A percentile compares a stretch with the other conserved stretches of the same genome.
Evolutionary conservation across 2,329 filamentous ascomycete species (phyloP).

Genomic region (Beauveria sp.): DNA sequence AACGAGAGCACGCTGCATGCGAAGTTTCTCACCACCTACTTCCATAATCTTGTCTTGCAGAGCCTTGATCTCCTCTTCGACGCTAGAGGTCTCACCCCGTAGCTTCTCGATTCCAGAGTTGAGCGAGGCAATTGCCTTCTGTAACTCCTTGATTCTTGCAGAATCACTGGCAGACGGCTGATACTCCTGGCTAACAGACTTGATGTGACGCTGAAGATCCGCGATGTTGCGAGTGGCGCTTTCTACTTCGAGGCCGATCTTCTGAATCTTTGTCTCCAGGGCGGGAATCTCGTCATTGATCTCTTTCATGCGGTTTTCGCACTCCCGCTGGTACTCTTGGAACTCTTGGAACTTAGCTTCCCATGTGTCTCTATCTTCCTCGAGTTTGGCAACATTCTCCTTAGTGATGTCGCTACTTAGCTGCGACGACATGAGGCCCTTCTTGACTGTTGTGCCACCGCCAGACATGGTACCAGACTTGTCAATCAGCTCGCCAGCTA

Average conservation of each 20-base stretch:
- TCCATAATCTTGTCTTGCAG: constrained; percentile 98
- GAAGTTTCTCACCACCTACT: constrained; percentile 86
- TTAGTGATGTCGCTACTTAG: constrained; percentile 78
- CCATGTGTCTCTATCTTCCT: constrained; percentile 75
- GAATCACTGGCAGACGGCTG: constrained; percentile 77
- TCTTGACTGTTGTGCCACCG: constrained; percentile 84
- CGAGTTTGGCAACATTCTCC: constrained; percentile 82
- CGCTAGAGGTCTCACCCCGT: constrained; percentile 74
- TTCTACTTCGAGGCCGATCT: constrained; percentile 80
- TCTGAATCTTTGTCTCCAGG: constrained; percentile 85
- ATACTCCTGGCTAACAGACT: constrained; percentile 76
- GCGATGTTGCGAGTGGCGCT: constrained; percentile 77
- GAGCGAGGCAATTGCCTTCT: constrained; percentile 69
- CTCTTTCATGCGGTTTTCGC: constrained; percentile 65
- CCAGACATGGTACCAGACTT: constrained; percentile 98
- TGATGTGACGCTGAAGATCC: constrained; percentile 76
- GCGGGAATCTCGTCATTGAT: constrained; percentile 73
- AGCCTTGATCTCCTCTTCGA: constrained; percentile 87
- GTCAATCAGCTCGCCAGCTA: constrained; percentile 93
- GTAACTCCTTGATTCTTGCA: constrained; percentile 59
- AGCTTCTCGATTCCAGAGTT: constrained; percentile 74
- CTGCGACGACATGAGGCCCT: constrained; percentile 94
- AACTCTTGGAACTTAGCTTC: constrained; percentile 79
- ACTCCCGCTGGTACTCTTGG: constrained; percentile 73
- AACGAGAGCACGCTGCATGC: constrained; percentile 83